Conservation (phyloP, 177 flowering plant species). For the Telopea speciosissima region DNA sequence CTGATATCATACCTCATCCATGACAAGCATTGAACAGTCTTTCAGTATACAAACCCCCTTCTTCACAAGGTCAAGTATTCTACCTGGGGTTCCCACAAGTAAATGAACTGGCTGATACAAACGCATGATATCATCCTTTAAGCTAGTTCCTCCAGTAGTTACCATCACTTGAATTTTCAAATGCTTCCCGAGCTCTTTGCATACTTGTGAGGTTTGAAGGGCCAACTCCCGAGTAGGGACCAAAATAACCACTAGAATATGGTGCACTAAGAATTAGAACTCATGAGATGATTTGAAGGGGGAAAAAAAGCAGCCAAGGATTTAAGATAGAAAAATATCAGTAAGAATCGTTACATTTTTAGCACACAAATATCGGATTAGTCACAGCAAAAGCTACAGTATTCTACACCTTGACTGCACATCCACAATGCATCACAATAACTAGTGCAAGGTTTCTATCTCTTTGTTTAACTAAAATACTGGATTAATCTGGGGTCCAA, state of each 20-base stretch:
- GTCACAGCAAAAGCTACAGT: too few species aligned
- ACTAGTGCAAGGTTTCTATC: too few species aligned
- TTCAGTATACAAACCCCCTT: slow-evolving; percentile 35
- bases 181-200: slow-evolving; percentile 42
- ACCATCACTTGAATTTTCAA: slow-evolving; percentile 41
- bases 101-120: slow-evolving; percentile 42
- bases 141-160: slow-evolving; percentile 42
- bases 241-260: slow-evolving; percentile 34
- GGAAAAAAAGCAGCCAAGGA: neutral
- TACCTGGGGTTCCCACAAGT: slow-evolving; percentile 45
- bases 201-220: slow-evolving; percentile 44
- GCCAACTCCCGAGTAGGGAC: slow-evolving; percentile 46
- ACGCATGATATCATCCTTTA: slow-evolving; percentile 45
- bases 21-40: slow-evolving; percentile 37
- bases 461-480: too few species aligned
- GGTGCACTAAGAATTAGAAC: neutral
- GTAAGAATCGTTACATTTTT: too few species aligned
- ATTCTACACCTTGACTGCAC: neutral
- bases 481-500: too few species aligned
- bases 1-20: slow-evolving; percentile 36
- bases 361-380: neutral
- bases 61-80: slow-evolving; percentile 36
- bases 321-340: neutral
- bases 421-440: too few species aligned
- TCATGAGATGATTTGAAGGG: neutral